A percentile compares a stretch with the other conserved stretches of the same genome.
Evolutionary conservation across 2,329 filamentous ascomycete species (phyloP).

Genomic region (Bipolaris gigantea): DNA sequence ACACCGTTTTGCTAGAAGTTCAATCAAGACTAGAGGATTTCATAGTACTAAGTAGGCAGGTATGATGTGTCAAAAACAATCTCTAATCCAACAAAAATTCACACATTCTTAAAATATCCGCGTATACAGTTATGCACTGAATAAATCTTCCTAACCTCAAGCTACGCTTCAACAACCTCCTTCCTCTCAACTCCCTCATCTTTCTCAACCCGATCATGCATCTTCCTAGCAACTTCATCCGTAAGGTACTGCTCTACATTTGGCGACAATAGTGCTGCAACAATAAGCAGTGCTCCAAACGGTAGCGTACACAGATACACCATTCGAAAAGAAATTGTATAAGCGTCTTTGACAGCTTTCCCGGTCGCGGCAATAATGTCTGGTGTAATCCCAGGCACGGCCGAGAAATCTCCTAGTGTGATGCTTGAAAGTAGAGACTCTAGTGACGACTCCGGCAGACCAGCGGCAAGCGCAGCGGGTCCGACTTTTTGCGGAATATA

Average conservation of each 20-base stretch:
- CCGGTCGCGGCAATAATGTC: constrained; percentile 37
- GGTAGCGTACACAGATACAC: constrained; percentile 50
- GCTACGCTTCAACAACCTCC: constrained; percentile 19
- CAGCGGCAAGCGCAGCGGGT: constrained; percentile 29
- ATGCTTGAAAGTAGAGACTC: constrained; percentile 29
- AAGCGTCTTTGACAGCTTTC: constrained; percentile 46
- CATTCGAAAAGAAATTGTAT: constrained; percentile 49
- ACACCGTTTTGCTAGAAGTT: too few relatives aligned
- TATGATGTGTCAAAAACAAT: too few relatives aligned
- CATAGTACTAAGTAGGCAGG: too few relatives aligned
- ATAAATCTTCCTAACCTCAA: too few relatives aligned
- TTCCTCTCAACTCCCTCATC: constrained; percentile 11
- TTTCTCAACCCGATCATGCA: constrained; percentile 36
- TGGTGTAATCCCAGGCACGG: constrained; percentile 31
- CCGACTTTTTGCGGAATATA: constrained; percentile 34
- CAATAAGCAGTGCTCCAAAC: constrained; percentile 42
- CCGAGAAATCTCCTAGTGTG: constrained; percentile 25
- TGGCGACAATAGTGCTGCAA: constrained; percentile 45
- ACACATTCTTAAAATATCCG: too few relatives aligned
- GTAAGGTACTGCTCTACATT: constrained; percentile 51
- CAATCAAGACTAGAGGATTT: too few relatives aligned
- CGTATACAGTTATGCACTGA: too few relatives aligned
- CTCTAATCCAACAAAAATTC: too few relatives aligned
- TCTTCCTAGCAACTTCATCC: constrained; percentile 50
- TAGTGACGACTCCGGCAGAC: constrained; percentile 27